Percentiles rank a stretch among this genome's conserved stretches.
Evolutionary conservation across 768 basidiomycete genomes (phyloP).

Genomic region (Russula dissimulans): DNA sequence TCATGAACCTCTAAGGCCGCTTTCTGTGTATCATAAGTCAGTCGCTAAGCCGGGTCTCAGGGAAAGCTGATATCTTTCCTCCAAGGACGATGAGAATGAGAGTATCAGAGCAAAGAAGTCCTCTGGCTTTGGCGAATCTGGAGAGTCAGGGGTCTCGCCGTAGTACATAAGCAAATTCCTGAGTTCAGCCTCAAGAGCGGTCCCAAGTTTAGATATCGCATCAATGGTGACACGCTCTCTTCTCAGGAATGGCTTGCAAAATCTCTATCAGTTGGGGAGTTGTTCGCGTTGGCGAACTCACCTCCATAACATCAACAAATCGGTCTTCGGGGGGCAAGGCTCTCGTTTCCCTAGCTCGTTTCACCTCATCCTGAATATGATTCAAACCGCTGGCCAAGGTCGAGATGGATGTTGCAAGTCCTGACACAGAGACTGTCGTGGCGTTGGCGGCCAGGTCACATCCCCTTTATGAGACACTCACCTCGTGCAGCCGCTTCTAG

Average conservation of each 20-base stretch:
- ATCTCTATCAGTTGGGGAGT: background rate
- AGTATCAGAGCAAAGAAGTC: slow-evolving; percentile 71
- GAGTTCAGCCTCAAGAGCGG: slow-evolving; percentile 50
- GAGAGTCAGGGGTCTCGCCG: slow-evolving; percentile 60
- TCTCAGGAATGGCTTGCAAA: slow-evolving; percentile 28
- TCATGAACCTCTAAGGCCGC: slow-evolving; percentile 60
- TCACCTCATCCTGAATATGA: slow-evolving; percentile 51
- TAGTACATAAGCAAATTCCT: slow-evolving; percentile 57
- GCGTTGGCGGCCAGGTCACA: background rate
- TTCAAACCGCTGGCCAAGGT: slow-evolving; percentile 46
- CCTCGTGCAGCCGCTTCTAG: slow-evolving; percentile 78
- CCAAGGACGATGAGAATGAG: slow-evolving; percentile 66
- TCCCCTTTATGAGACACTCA: slow-evolving; percentile 26
- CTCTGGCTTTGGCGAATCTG: slow-evolving; percentile 65
- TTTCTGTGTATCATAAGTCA: slow-evolving; percentile 39
- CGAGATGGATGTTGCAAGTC: slow-evolving; percentile 49
- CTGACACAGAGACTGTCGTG: slow-evolving; percentile 61
- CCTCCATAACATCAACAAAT: slow-evolving; percentile 66
- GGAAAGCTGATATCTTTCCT: slow-evolving; percentile 33
- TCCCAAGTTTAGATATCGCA: slow-evolving; percentile 56
- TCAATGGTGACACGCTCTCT: slow-evolving; percentile 45
- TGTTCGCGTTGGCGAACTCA: slow-evolving; percentile 20
- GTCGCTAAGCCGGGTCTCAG: background rate
- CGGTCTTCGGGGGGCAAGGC: slow-evolving; percentile 39
- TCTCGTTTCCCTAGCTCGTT: slow-evolving; percentile 29